Evolutionary conservation across 345 rosid genomes (phyloP).

Genomic region (Eucalyptus dawsonii): DNA sequence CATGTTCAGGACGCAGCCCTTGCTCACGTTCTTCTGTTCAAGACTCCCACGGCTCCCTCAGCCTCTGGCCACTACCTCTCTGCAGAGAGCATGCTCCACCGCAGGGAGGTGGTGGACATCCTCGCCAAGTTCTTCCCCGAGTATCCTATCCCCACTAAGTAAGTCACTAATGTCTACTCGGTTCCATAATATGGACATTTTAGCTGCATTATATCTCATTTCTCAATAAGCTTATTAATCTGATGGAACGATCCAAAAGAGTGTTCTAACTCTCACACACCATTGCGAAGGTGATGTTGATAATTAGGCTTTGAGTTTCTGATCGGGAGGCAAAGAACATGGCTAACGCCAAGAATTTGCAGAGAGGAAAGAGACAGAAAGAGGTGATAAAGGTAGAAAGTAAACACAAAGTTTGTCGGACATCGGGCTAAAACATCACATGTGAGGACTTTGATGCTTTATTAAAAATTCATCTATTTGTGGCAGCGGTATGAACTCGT

Average conservation of each 20-base stretch:
- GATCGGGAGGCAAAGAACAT: not conserved
- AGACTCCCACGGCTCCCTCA: conserved; percentile 53
- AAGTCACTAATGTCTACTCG: conserved; percentile 6
- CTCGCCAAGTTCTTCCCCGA: conserved; percentile 74
- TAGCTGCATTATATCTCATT: conserved; percentile 10
- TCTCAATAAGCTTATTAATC: not conserved
- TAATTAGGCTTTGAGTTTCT: not conserved
- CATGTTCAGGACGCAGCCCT: conserved; percentile 73
- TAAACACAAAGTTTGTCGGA: not conserved
- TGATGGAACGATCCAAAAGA: not conserved
- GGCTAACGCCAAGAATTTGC: not conserved
- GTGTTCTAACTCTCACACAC: not conserved
- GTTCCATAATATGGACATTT: not conserved
- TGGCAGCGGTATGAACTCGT: not conserved
- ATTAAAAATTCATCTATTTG: not conserved
- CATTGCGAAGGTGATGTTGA: not conserved
- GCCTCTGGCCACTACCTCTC: conserved; percentile 85
- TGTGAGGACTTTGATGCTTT: not conserved
- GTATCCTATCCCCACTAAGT: conserved; percentile 84
- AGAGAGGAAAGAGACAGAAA: not conserved
- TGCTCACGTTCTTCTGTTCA: conserved; percentile 63
- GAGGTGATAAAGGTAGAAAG: not conserved
- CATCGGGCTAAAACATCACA: not conserved
- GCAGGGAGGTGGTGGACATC: conserved; percentile 80
- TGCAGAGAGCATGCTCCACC: conserved; percentile 77